Evolutionary conservation across 2,329 filamentous ascomycete genomes (phyloP), one percentile per base, ranked within the genome.

Genomic region (Pseudocercospora crystallina): DNA sequence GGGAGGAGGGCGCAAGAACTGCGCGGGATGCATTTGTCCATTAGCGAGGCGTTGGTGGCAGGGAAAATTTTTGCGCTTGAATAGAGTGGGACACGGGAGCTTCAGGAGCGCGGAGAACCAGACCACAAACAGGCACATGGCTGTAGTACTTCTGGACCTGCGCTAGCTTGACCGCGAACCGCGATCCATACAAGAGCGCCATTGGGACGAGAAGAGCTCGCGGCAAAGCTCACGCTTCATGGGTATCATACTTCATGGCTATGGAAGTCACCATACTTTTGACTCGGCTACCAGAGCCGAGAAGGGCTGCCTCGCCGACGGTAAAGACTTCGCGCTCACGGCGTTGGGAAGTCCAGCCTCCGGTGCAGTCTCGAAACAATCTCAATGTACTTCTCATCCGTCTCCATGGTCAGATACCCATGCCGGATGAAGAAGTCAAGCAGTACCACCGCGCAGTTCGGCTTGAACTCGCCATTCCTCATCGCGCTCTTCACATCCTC

Each of bases 371-470:
- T 82, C 51, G 78, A 76, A 54, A 82, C 76, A 62, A 97, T 90
- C 71, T 90, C 85, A 56, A 86, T 77, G 65, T 86, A 90, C 64
- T 92, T 76, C 43, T 80, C 79, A 73, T 97, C 91, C 65, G 90
- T 88, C 61, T 88, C 87, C 37, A 76, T 71, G 8, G 86, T 95
- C 65, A 96, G 66, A 55, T 96, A 82, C 0, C 89, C 87, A 70
- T 90, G 89, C 46, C 92, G 81, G 60, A 95, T 78, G 67, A 99
- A 88, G 73, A 97, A 99, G 69, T 97, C 90, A 39, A 96, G 72
- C 67, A 94, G 73, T 41, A 95, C 82, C 51, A 94, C 69, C 11
- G 88, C 86, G 70, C 91, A 96, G 69, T 97, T 97, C 2, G 91
- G 87, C 76, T 99, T 99, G 76, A 92, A 99, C 61, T 86, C 81